Evolutionary conservation across 176 grass and related monocot species (phyloP).

Genomic region (Leersia perrieri): DNA sequence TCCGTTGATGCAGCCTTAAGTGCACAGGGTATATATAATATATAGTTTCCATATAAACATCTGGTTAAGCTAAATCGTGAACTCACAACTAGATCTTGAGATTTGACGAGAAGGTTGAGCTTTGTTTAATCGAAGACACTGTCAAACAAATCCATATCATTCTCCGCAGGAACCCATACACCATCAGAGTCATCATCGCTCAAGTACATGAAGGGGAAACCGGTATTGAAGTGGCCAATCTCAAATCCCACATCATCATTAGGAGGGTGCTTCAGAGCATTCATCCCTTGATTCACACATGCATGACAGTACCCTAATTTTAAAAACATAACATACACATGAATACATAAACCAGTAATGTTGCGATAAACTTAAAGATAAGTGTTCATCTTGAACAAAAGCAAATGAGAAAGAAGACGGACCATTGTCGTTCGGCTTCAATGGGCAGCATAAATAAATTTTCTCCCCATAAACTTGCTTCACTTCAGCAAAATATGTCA

Average conservation of each 20-base stretch:
- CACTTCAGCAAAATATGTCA: slow-evolving; percentile 21
- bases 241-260: background rate
- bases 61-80: too few species aligned
- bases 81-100: too few species aligned
- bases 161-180: too few species aligned
- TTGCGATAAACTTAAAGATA: background rate
- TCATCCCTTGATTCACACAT: slow-evolving; percentile 9
- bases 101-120: too few species aligned
- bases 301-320: slow-evolving; percentile 7
- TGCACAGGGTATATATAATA: too few species aligned
- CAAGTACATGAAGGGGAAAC: too few species aligned
- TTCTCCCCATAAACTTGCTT: slow-evolving; percentile 19
- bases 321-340: background rate
- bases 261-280: background rate
- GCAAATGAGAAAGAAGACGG: background rate
- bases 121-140: too few species aligned
- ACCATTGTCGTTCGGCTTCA: slow-evolving; percentile 10
- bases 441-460: background rate
- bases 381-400: background rate
- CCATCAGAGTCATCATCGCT: too few species aligned
- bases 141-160: too few species aligned
- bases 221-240: background rate
- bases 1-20: too few species aligned
- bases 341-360: background rate
- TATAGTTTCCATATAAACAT: too few species aligned